Base-by-base conservation (phyloP, 768 basidiomycete genomes). In the Lentinula sp. region DNA sequence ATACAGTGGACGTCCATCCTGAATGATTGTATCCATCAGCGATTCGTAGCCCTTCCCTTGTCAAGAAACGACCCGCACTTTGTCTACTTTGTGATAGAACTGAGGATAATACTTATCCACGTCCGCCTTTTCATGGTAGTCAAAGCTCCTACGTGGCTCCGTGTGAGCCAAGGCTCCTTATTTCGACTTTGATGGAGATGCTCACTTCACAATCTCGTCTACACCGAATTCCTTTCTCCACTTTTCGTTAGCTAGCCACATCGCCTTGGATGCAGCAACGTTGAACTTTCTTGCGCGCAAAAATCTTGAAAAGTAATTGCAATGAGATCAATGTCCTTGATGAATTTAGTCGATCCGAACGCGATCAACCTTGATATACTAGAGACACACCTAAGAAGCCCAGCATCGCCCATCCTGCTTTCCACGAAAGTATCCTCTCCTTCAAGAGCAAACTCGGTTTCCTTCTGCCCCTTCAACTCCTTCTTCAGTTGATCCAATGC, bases 1-100 rank as follows among this genome's bases (percentile, higher is more conserved):
- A 81, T 97, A 98, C 67, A 98, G 74, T 9, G 96, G 96, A 61
- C 95, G 88, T 18, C 96, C 96, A 65, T 97, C 95, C 91, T 95
- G 67, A 34, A 11, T 15, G 21, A 48, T 11, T 45, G 53, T 39
- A 56, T 43, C 35, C 5, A 56, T 28, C 34, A 5, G 16, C 35
- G 40, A 46, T 52, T 34, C 39, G 34, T 49, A n/a, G 37, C 15
- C 42, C 46, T 10, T 49, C 5, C 10, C 4, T n/a, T 13, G 11
- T 31, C n/a, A 18, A 16, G 10, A 15, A 23, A 42, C 5, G 28
- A 32, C 32, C 57, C 77, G 37, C 58, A 93, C 93, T 80, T 89
- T 94, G 80, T 98, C 96, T 65, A 80, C 89, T 78, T 93, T 95
- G 78, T 98, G 95, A 73, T 98, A 96, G 74, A 84, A 97, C 68